Evolutionary conservation across 2,329 filamentous ascomycete species (phyloP).

Genomic region (Amesomyces nigricolor): DNA sequence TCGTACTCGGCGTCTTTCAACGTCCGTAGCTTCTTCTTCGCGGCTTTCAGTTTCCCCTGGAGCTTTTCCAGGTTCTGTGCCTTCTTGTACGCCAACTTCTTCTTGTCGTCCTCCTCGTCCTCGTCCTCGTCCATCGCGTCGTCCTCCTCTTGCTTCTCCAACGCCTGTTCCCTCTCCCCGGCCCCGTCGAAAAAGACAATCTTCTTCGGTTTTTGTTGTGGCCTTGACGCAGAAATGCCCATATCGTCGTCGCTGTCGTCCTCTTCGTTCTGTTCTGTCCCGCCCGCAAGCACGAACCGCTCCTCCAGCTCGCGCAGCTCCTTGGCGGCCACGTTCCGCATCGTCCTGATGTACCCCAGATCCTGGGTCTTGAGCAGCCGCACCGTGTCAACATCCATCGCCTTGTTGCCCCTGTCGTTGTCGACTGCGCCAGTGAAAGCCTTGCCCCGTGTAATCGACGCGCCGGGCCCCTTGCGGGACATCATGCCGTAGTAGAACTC

Average conservation of each 20-base stretch:
- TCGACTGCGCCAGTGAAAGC: conserved; percentile 50
- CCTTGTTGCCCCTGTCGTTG: conserved; percentile 52
- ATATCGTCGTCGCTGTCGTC: conserved; percentile 30
- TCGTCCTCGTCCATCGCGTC: conserved; percentile 31
- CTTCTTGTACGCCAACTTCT: conserved; percentile 31
- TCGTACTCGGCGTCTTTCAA: conserved; percentile 52
- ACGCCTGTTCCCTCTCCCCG: conserved; percentile 33
- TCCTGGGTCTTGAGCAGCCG: conserved; percentile 65
- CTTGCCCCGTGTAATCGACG: conserved; percentile 40
- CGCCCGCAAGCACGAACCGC: conserved; percentile 43
- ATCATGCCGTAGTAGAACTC: conserved; percentile 70
- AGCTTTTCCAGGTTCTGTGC: conserved; percentile 42
- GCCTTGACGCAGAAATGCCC: conserved; percentile 11
- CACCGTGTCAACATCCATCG: conserved; percentile 51
- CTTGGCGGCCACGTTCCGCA: conserved; percentile 54
- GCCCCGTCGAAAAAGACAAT: conserved; percentile 46
- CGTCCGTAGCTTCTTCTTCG: conserved; percentile 49
- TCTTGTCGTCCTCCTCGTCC: conserved; percentile 30
- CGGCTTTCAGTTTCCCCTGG: conserved; percentile 42
- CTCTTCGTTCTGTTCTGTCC: conserved; percentile 30
- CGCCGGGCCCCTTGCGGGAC: conserved; percentile 52
- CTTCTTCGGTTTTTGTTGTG: conserved; percentile 34
- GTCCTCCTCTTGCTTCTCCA: conserved; percentile 31
- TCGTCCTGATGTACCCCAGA: conserved; percentile 57
- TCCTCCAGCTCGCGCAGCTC: conserved; percentile 53